These are phyloP conservation scores for Mycena kentingensis DNA, from an alignment of 768 basidiomycete species.

Conservation along the genomic window DNA sequence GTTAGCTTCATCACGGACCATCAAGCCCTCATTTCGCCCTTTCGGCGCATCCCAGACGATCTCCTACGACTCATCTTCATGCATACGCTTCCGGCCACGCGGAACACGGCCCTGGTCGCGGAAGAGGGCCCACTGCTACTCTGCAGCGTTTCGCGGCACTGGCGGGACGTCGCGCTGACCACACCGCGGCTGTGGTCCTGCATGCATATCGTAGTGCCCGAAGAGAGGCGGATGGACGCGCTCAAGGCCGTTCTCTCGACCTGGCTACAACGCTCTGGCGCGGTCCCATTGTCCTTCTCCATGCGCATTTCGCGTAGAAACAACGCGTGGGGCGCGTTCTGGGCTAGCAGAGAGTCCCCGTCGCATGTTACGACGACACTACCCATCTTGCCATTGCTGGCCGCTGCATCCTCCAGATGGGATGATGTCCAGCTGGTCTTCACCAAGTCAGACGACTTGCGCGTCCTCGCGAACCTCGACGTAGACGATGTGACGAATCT, in stretches of 20 bases:
- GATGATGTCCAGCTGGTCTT: neutral
- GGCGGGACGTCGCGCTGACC: slow-evolving; percentile 4
- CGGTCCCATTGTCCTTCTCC: neutral
- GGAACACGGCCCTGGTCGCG: slow-evolving; percentile 2
- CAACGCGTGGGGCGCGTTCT: too few species aligned
- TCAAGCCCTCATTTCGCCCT: neutral
- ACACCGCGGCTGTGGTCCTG: slow-evolving; percentile 13
- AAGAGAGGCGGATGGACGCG: neutral
- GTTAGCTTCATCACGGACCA: neutral
- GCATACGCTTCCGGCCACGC: neutral
- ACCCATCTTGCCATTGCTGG: neutral
- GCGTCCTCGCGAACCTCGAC: neutral
- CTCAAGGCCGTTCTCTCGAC: neutral
- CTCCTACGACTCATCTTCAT: neutral
- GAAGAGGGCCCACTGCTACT: slow-evolving; percentile 13
- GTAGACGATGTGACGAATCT: neutral
- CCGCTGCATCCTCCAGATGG: neutral
- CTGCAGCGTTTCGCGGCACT: slow-evolving; percentile 7
- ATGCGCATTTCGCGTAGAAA: neutral
- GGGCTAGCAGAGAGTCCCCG: too few species aligned
- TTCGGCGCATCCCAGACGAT: neutral
- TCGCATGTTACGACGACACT: too few species aligned
- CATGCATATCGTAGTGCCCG: slow-evolving; percentile 3
- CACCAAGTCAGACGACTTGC: neutral
- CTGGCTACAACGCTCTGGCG: neutral